These are phyloP conservation scores for Syncephalastrum racemosum DNA, from an alignment of 371 early-diverging fungal species.

Conservation along the genomic window DNA sequence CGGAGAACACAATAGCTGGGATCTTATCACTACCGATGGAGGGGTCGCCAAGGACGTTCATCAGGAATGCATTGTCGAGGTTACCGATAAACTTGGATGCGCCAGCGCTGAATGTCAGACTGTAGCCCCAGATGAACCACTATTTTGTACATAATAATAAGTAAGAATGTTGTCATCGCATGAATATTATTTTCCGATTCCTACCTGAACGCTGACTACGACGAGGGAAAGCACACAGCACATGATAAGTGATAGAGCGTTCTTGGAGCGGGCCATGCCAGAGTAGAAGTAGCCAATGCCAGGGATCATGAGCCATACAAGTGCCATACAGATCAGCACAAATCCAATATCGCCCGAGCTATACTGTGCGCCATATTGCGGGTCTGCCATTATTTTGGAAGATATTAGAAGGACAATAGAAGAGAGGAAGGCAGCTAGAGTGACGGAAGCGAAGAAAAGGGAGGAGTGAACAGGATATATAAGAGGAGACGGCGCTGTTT, in stretches of 20 bases:
- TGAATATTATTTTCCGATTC: conserved; percentile 1
- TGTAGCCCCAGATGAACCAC: conserved; percentile 90
- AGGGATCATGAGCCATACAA: conserved; percentile 88
- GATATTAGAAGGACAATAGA: neutral
- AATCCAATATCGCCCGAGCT: conserved; percentile 69
- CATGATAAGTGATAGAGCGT: conserved; percentile 76
- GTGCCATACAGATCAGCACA: conserved; percentile 66
- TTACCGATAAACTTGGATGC: conserved; percentile 77
- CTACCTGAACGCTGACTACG: conserved; percentile 61
- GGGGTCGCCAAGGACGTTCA: conserved; percentile 55
- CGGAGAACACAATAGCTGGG: conserved; percentile 66
- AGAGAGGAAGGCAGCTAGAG: neutral
- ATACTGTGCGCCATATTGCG: conserved; percentile 13
- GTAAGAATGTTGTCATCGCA: too few relatives aligned
- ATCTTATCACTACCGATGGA: conserved; percentile 56
- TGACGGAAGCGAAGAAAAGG: conserved; percentile 1
- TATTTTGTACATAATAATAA: conserved; percentile 21
- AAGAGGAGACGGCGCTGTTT: conserved; percentile 23
- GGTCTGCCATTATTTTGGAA: conserved; percentile 4
- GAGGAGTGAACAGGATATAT: conserved; percentile 11
- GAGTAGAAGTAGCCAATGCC: conserved; percentile 90
- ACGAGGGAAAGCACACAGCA: conserved; percentile 65
- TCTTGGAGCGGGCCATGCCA: conserved; percentile 85
- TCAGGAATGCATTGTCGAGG: conserved; percentile 70
- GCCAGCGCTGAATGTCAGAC: conserved; percentile 78